Evolutionary conservation across 306 rosid species (phyloP).

Genomic region (Citrullus amarus): DNA sequence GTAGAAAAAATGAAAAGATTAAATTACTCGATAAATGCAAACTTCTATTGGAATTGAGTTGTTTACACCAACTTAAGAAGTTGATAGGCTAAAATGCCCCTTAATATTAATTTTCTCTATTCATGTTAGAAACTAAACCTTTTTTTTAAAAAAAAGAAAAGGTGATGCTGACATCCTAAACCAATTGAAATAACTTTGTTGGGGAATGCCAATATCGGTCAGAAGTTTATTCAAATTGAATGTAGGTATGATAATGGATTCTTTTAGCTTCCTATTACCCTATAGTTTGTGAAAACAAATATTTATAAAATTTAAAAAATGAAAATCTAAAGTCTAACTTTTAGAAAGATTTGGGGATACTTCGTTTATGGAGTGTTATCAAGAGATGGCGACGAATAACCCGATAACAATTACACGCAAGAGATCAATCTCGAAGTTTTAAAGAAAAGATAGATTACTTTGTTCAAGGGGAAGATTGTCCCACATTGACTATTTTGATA

Average conservation of each 20-base stretch:
- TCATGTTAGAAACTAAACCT: too few relatives aligned
- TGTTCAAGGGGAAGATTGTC: too few relatives aligned
- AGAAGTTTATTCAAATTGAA: not conserved
- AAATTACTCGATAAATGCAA: too few relatives aligned
- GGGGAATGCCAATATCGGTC: not conserved
- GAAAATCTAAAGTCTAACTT: not conserved
- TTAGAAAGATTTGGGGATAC: not conserved
- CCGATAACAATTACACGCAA: not conserved
- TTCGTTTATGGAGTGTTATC: not conserved
- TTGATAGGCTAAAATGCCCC: too few relatives aligned
- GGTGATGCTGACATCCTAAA: not conserved
- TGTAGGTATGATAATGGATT: not conserved
- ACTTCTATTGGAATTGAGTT: too few relatives aligned
- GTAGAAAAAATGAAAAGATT: too few relatives aligned
- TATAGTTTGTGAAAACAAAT: not conserved
- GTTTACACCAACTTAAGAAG: too few relatives aligned
- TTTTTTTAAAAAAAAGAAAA: too few relatives aligned
- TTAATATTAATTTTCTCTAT: too few relatives aligned
- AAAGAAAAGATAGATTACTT: not conserved
- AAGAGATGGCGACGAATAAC: not conserved
- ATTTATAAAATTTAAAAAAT: not conserved
- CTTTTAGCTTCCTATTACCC: not conserved
- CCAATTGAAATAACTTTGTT: not conserved
- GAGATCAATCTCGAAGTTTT: not conserved
- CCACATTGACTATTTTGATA: too few relatives aligned